These are phyloP conservation scores for Clonostachys sp. DNA, from an alignment of 2,329 filamentous ascomycete species.

Conservation along the genomic window DNA sequence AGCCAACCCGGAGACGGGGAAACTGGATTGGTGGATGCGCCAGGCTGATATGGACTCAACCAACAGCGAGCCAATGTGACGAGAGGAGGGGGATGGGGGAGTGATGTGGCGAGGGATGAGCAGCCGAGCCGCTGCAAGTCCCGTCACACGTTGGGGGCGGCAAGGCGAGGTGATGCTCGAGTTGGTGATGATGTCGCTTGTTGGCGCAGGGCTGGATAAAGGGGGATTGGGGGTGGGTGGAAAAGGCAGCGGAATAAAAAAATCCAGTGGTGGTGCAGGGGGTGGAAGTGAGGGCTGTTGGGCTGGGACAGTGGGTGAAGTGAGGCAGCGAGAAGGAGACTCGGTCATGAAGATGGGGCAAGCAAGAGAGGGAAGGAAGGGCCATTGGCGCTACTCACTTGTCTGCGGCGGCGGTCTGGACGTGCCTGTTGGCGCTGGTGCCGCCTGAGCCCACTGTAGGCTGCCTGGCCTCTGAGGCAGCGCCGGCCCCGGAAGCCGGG, in stretches of 20 bases:
- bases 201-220: too few species aligned
- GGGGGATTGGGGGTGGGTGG: neutral
- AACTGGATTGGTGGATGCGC: too few species aligned
- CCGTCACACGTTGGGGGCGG: too few species aligned
- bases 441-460: conserved; percentile 33
- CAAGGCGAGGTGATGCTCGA: too few species aligned
- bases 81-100: too few species aligned
- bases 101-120: too few species aligned
- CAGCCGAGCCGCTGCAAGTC: too few species aligned
- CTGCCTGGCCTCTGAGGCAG: conserved; percentile 37
- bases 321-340: neutral
- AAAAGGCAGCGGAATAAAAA: neutral
- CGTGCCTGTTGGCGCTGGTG: conserved; percentile 37
- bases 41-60: too few species aligned
- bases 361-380: conserved; percentile 2
- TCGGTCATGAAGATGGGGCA: neutral
- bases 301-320: neutral
- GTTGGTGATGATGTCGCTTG: too few species aligned
- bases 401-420: conserved; percentile 37
- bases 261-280: neutral
- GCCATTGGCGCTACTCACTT: conserved; percentile 41
- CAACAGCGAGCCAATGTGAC: too few species aligned
- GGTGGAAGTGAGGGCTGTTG: neutral
- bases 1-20: too few species aligned
- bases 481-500: conserved; percentile 44